phyloP scores from a whole-genome alignment of 192 early-diverging fungal species.

The Powellomyces hirtus region DNA sequence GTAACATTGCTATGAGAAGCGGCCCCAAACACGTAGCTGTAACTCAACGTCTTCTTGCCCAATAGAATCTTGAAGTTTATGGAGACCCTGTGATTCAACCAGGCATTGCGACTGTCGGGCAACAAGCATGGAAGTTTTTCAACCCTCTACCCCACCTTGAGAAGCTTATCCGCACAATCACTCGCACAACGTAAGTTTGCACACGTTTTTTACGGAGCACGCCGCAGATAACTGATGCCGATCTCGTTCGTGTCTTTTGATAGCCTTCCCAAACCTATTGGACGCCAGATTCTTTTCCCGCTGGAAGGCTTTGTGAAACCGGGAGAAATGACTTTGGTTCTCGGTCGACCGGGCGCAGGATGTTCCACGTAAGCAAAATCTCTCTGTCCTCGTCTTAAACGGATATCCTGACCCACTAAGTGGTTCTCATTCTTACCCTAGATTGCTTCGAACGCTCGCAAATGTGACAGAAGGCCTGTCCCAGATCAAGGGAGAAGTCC shows the following conservation, averaged over 20 bases:
- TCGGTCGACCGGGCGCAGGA: conserved; percentile 71
- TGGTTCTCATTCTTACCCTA: neutral
- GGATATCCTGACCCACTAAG: neutral
- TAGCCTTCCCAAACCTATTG: neutral
- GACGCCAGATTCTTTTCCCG: conserved; percentile 48
- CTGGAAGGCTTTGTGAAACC: conserved; percentile 67
- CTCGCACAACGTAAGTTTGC: conserved; percentile 6
- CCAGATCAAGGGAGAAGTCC: conserved; percentile 52
- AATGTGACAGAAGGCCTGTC: conserved; percentile 54
- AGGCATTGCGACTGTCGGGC: conserved; percentile 13
- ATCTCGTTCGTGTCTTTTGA: neutral
- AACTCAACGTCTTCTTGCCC: too few species aligned
- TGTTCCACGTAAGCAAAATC: conserved; percentile 54
- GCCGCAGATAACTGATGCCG: neutral
- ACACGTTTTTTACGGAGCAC: neutral
- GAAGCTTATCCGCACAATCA: neutral
- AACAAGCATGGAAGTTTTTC: neutral
- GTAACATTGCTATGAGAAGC: too few species aligned
- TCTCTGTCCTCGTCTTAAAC: too few species aligned
- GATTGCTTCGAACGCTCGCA: conserved; percentile 59
- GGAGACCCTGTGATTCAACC: conserved; percentile 9
- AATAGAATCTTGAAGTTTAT: neutral
- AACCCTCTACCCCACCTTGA: conserved; percentile 8
- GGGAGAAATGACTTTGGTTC: conserved; percentile 70
- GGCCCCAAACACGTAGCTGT: too few species aligned